Evolutionary conservation across 805 yeast genomes (phyloP).

Genomic region (Saccharomycopsis synnaedendra): DNA sequence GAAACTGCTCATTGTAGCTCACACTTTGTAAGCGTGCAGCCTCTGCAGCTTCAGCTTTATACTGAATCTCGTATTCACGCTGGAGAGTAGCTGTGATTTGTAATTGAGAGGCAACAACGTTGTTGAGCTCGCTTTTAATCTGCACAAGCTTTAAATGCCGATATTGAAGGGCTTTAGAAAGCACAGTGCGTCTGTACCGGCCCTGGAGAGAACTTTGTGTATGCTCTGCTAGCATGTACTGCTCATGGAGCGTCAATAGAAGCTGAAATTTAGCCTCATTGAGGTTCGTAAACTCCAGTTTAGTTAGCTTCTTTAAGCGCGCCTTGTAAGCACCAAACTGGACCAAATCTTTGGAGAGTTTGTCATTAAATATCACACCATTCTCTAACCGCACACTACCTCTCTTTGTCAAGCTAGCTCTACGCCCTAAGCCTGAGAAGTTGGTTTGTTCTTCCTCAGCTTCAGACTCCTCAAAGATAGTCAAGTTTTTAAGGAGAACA

Average conservation of each 20-base stretch:
- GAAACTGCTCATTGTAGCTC: background rate
- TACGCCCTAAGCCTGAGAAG: background rate
- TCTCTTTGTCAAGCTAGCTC: background rate
- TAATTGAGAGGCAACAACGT: constrained; percentile 1
- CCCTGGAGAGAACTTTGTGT: constrained; percentile 4
- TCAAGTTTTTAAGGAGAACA: constrained; percentile 11
- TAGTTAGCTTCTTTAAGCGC: constrained; percentile 34
- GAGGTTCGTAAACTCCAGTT: constrained; percentile 17
- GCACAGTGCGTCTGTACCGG: background rate
- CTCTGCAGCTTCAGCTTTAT: constrained; percentile 5
- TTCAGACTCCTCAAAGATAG: constrained; percentile 11
- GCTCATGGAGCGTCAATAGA: constrained; percentile 13
- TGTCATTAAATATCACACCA: constrained; percentile 7
- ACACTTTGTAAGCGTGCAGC: background rate
- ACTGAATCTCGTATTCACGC: constrained; percentile 3
- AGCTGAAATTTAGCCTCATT: constrained; percentile 14
- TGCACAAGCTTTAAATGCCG: constrained; percentile 14
- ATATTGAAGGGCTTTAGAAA: constrained; percentile 9
- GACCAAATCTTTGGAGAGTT: constrained; percentile 17
- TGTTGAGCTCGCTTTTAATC: constrained; percentile 13
- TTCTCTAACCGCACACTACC: constrained; percentile 1
- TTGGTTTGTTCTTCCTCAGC: background rate
- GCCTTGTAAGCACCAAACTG: constrained; percentile 25
- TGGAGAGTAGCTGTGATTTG: constrained; percentile 9
- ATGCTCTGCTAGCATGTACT: constrained; percentile 11